Base-by-base conservation (phyloP, 2,329 filamentous ascomycete genomes). In the Fusarium sp. region DNA sequence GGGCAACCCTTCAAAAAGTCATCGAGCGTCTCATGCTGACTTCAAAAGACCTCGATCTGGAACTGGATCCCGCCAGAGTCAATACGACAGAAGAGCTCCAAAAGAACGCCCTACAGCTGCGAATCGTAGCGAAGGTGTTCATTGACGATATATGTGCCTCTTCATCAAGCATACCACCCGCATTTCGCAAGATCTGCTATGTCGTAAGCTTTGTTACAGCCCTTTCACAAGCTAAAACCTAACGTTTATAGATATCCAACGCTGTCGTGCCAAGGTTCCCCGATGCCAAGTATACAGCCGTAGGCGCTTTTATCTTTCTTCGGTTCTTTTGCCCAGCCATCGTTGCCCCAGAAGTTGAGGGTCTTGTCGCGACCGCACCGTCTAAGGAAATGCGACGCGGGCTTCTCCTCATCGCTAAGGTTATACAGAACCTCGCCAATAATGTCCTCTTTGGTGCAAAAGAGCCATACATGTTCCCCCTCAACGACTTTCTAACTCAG, bases 251-350 rank as follows among this genome's bases (percentile, higher is more conserved):
- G 83, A 92, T 92, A 69, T 89, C 88, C 12, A 82, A 86, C 15
- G 86, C 89, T n/a, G 90, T 92, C 2, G 85, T 89, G 74, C 84
- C 84, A 30, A 85, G 88, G 34, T 92, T 92, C 71, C 89, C 88
- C 0, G 90, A 92, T 63, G 90, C 90, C 7, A 92, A 92, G 77
- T 92, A 92, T 74, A 92, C 90, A 0, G 90, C 90, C 4, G 90
- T 92, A 13, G 90, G 90, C 1, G 90, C 90, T 1, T 92, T 92
- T 73, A 89, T 92, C 61, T 92, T 92, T 74, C 83, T 92, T 27
- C 87, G 90, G 9, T 92, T 92, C 81, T 92, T 92, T 75, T 92
- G 90, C 69, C 91, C 90, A 8, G 90, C 90, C 28, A 92, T 92
- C 57, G 90, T 92, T 15, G 89, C 91, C 1, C 90, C 90, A 0